phyloP scores from a whole-genome alignment of 2,329 filamentous ascomycete genomes.

The Anisogramma anomala region DNA sequence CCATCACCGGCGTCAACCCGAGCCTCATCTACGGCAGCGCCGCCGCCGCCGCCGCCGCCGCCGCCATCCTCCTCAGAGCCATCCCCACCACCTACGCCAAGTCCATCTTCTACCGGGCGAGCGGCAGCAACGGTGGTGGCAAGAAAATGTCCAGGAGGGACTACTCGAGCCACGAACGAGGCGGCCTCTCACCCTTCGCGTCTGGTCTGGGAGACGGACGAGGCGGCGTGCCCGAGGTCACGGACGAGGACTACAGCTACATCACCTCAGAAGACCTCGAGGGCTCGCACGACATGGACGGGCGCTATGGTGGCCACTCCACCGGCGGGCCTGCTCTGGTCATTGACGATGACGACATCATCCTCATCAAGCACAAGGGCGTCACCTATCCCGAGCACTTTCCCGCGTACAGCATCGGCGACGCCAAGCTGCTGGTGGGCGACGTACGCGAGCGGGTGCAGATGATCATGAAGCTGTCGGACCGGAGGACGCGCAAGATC shows the following conservation, averaged over 20 bases:
- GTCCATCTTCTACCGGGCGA: conserved; percentile 16
- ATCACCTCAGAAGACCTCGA: conserved; percentile 68
- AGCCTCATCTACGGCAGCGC: conserved; percentile 39
- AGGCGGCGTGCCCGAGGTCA: conserved; percentile 46
- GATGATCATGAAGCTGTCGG: conserved; percentile 51
- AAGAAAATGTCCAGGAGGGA: conserved; percentile 41
- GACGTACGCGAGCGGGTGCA: conserved; percentile 58
- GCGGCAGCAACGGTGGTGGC: conserved; percentile 14
- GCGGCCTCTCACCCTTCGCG: conserved; percentile 38
- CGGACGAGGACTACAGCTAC: conserved; percentile 68
- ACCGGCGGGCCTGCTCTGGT: conserved; percentile 19
- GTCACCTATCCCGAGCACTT: conserved; percentile 59
- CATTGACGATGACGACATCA: conserved; percentile 51
- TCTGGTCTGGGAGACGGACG: conserved; percentile 29
- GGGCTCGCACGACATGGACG: conserved; percentile 17
- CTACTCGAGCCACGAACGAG: conserved; percentile 33
- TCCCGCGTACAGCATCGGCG: conserved; percentile 62
- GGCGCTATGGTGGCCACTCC: conserved; percentile 20
- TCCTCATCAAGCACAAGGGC: conserved; percentile 58
- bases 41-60: conserved; percentile 37
- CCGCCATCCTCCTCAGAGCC: conserved; percentile 36
- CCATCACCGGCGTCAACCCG: conserved; percentile 38
- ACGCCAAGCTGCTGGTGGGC: conserved; percentile 55
- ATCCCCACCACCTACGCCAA: conserved; percentile 26
- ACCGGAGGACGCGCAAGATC: conserved; percentile 39